phyloP scores from a whole-genome alignment of 495 filamentous ascomycete genomes.

The Trichoderma parareesei region DNA sequence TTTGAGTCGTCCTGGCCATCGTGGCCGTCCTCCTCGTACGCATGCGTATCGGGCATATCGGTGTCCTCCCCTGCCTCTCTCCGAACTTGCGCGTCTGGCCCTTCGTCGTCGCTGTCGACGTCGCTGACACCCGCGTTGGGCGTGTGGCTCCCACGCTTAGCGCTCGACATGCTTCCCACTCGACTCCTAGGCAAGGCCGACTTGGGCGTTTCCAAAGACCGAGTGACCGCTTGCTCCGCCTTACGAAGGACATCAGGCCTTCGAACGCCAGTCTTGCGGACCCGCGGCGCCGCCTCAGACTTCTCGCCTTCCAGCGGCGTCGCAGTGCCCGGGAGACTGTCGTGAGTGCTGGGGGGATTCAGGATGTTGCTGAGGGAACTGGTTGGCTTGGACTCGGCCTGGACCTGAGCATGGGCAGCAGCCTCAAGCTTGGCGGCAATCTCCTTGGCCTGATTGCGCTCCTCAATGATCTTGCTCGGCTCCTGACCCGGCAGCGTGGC shows the following conservation, averaged over 20 bases:
- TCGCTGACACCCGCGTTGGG: slow-evolving; percentile 21
- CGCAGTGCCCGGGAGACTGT: slow-evolving; percentile 17
- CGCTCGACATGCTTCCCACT: slow-evolving; percentile 33
- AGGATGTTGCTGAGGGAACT: slow-evolving; percentile 24
- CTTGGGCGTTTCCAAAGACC: slow-evolving; percentile 34
- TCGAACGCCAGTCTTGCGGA: slow-evolving; percentile 29
- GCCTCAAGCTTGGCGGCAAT: slow-evolving; percentile 9
- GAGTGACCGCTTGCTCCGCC: slow-evolving; percentile 39
- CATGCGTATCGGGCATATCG: slow-evolving; percentile 17
- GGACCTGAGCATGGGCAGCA: slow-evolving; percentile 15
- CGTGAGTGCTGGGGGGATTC: slow-evolving; percentile 21
- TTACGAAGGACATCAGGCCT: slow-evolving; percentile 41
- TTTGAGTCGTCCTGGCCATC: slow-evolving; percentile 15
- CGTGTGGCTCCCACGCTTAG: slow-evolving; percentile 21
- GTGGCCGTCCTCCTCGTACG: slow-evolving; percentile 25
- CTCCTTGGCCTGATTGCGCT: slow-evolving; percentile 15
- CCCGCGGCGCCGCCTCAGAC: slow-evolving; percentile 26
- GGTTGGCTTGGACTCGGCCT: slow-evolving; percentile 13
- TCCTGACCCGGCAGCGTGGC: slow-evolving; percentile 27
- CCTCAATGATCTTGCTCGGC: slow-evolving; percentile 21
- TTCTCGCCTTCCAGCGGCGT: slow-evolving; percentile 18
- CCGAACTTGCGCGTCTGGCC: slow-evolving; percentile 16
- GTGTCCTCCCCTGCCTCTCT: slow-evolving; percentile 14
- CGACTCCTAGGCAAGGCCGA: slow-evolving; percentile 24
- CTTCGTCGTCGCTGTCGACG: slow-evolving; percentile 15